These are phyloP conservation scores for Cladorrhinum samala DNA, from an alignment of 495 filamentous ascomycete species.

Conservation along the genomic window DNA sequence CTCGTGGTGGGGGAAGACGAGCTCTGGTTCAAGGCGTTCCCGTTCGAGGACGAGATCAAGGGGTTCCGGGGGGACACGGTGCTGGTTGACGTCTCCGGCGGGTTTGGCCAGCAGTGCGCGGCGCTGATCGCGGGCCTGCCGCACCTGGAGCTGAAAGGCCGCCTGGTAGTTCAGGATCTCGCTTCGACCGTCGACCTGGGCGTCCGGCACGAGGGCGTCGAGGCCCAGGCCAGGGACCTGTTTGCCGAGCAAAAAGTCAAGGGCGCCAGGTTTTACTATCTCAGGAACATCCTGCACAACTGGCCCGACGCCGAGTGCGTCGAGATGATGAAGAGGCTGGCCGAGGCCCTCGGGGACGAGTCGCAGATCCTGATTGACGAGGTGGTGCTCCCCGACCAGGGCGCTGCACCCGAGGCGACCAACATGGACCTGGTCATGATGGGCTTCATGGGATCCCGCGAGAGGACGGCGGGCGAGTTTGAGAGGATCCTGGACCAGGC, in stretches of 20 bases:
- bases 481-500: neutral
- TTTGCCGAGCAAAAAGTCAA: constrained; percentile 6
- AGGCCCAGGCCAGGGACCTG: neutral
- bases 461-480: neutral
- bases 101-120: neutral
- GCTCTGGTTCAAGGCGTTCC: constrained; percentile 1
- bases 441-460: neutral
- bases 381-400: constrained; percentile 29
- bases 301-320: constrained; percentile 35
- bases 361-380: constrained; percentile 43
- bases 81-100: neutral
- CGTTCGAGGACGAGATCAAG: neutral
- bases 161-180: neutral
- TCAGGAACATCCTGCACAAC: constrained; percentile 44
- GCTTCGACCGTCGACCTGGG: neutral
- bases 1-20: neutral
- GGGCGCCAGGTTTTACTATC: constrained; percentile 42
- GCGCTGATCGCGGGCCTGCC: neutral
- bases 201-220: neutral
- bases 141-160: neutral
- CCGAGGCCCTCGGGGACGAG: constrained; percentile 28
- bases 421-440: neutral
- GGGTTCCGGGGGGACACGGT: neutral
- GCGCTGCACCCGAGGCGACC: neutral
- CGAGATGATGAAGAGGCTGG: constrained; percentile 33